Evolutionary conservation across 768 basidiomycete species (phyloP), one percentile per base, ranked within the genome.

Genomic region (Lentinus tigrinus): DNA sequence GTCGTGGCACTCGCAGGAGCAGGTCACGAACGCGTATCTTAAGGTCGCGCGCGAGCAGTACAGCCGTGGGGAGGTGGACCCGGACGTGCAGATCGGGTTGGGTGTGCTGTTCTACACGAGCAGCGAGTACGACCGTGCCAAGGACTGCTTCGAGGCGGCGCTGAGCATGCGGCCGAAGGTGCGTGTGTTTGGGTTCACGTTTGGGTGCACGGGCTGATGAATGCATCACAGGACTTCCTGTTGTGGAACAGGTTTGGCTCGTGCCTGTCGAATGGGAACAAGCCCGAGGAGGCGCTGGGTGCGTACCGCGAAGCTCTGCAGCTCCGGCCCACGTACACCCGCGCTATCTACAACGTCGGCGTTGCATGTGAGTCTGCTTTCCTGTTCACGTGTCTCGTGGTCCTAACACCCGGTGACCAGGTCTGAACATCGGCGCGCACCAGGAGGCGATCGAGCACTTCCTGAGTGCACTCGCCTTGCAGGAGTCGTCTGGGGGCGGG

Each of bases 371-470:
- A 65, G 92, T 83, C 3, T n/a, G 27, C 43, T 52, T 36, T n/a
- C 4, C 10, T n/a, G n/a, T 43, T 16, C n/a, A 8, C n/a, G n/a
- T n/a, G n/a, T n/a, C n/a, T n/a, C n/a, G n/a, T n/a, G n/a, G n/a
- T n/a, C n/a, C n/a, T n/a, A n/a, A n/a, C n/a, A n/a, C n/a, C n/a
- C n/a, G n/a, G n/a, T n/a, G n/a, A n/a, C 5, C 57, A 97, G 94
- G 96, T 68, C 74, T 99, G 60, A 99, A 99, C 70, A 96, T 98
- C 51, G 95, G 95, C 9, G 93, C 94, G 9, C 83, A 91, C 72
- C 88, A 91, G 68, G 97, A 99, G 75, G 95, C 97, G 0, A 93
- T 93, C 4, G 97, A 99, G 65, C 97, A 99, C 73, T 91, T 97
- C 69, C 76, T 97, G 51, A 88, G 89, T 60, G 95, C 93, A 0